A percentile compares a stretch with the other conserved stretches of the same genome.
These are phyloP conservation scores for Trichosanthes cucumerina DNA, from an alignment of 306 rosid species.

Conservation along the genomic window DNA sequence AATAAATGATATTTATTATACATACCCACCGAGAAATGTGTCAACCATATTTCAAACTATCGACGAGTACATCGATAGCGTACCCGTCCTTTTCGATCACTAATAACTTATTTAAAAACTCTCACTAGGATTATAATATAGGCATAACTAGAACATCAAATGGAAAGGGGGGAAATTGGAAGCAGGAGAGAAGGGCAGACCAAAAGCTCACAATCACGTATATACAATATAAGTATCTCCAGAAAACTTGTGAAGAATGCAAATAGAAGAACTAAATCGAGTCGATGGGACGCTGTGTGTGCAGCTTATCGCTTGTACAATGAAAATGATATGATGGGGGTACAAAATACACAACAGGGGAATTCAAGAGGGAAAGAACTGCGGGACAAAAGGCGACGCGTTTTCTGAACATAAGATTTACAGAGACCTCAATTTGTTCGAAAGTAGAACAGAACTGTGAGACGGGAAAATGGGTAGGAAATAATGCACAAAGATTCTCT, in stretches of 20 bases:
- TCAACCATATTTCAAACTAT: background rate
- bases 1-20: background rate
- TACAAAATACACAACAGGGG: conserved; percentile 26
- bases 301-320: conserved; percentile 11
- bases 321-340: conserved; percentile 3
- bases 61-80: background rate
- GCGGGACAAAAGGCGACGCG: background rate
- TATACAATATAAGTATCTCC: background rate
- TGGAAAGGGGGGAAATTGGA: background rate
- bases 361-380: background rate
- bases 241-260: conserved; percentile 10
- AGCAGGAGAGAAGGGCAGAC: background rate
- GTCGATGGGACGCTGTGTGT: background rate
- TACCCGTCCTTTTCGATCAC: background rate
- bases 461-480: conserved; percentile 2
- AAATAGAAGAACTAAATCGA: conserved; percentile 9
- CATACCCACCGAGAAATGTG: background rate
- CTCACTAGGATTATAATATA: background rate
- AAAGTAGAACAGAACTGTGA: background rate
- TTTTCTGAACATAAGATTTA: conserved; percentile 28
- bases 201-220: conserved; percentile 7
- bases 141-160: background rate
- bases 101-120: background rate
- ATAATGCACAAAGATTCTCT: conserved; percentile 12
- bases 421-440: conserved; percentile 21